phyloP scores from a whole-genome alignment of 306 rosid species.

The Prunus armeniaca region DNA sequence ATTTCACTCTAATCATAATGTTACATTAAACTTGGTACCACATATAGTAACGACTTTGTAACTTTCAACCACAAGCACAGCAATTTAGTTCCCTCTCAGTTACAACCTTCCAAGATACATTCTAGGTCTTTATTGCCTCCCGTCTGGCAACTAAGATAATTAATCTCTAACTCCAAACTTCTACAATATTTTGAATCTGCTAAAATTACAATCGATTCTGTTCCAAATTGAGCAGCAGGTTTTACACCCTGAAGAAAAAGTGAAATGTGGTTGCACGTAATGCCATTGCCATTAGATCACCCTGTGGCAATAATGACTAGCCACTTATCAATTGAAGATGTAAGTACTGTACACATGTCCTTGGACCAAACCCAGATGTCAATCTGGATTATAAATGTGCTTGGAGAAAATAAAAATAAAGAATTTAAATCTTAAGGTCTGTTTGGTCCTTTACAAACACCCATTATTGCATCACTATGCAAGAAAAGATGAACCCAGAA shows the following conservation, averaged over 20 bases:
- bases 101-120: background rate
- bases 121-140: background rate
- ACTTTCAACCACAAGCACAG: background rate
- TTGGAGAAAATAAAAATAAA: background rate
- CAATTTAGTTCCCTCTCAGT: slow-evolving; percentile 1
- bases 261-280: background rate
- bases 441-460: background rate
- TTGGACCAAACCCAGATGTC: background rate
- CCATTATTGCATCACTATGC: background rate
- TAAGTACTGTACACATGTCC: slow-evolving; percentile 2
- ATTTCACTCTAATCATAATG: background rate
- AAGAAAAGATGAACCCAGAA: background rate
- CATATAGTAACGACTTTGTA: background rate
- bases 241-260: background rate
- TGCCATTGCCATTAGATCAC: slow-evolving; percentile 4
- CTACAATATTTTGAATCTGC: background rate
- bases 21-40: background rate
- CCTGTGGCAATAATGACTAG: background rate
- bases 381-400: background rate
- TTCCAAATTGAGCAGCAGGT: background rate
- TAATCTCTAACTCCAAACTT: background rate
- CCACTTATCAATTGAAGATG: slow-evolving; percentile 2
- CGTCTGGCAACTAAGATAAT: background rate
- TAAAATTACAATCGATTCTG: background rate
- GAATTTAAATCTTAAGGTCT: background rate